Conservation (phyloP, 2,329 filamentous ascomycete genomes). For the Colletotrichum costaricense region DNA sequence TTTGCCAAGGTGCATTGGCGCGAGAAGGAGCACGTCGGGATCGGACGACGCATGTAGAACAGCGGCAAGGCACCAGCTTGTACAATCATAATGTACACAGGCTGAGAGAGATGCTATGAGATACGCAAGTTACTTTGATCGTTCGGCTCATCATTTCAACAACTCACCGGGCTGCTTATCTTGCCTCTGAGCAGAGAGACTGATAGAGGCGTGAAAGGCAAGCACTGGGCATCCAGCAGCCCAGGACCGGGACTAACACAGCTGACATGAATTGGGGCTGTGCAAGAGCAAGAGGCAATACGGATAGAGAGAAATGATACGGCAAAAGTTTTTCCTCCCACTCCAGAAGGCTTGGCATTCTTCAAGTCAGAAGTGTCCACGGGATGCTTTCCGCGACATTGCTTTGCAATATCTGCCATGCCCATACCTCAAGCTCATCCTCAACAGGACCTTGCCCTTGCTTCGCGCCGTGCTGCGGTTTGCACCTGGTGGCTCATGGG, state of each 20-base stretch:
- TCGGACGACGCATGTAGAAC: conserved; percentile 1
- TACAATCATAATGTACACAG: background rate
- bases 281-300: conserved; percentile 19
- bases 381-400: background rate
- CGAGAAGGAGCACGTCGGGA: background rate
- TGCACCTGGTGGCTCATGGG: conserved; percentile 14
- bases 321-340: background rate
- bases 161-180: background rate
- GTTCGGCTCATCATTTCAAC: background rate
- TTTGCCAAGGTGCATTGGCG: conserved; percentile 5
- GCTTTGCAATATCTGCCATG: background rate
- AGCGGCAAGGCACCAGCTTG: background rate
- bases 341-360: conserved; percentile 25
- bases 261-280: conserved; percentile 26
- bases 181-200: background rate
- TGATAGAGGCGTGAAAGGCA: too few species aligned
- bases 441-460: too few species aligned
- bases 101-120: background rate
- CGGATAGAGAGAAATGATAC: background rate
- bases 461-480: conserved; percentile 14
- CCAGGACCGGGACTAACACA: background rate
- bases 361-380: background rate
- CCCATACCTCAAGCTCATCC: background rate
- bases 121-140: background rate
- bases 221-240: conserved; percentile 7